These are phyloP conservation scores for Lactarius trivialis DNA, from an alignment of 768 basidiomycete species.

Conservation along the genomic window DNA sequence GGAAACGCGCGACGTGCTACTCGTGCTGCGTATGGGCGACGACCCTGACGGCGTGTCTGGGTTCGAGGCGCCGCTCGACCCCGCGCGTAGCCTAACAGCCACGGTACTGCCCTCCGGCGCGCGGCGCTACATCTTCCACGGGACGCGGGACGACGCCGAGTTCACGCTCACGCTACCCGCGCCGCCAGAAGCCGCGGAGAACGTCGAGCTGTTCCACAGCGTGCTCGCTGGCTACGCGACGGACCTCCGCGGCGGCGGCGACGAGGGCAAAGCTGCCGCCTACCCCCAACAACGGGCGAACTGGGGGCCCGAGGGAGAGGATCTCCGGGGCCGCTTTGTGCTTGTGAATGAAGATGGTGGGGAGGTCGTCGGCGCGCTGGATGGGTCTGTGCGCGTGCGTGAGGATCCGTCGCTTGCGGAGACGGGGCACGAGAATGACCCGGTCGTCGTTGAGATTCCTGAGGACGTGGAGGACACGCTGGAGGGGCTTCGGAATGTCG, in stretches of 20 bases:
- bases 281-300: neutral
- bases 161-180: slow-evolving; percentile 16
- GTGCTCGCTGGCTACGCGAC: slow-evolving; percentile 19
- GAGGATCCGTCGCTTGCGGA: slow-evolving; percentile 21
- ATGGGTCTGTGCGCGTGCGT: slow-evolving; percentile 11
- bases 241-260: slow-evolving; percentile 5
- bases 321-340: slow-evolving; percentile 23
- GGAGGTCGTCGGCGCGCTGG: slow-evolving; percentile 21
- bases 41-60: neutral
- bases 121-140: slow-evolving; percentile 20
- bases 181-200: neutral
- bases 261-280: neutral
- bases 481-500: slow-evolving; percentile 7
- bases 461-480: slow-evolving; percentile 14
- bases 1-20: slow-evolving; percentile 17
- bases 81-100: slow-evolving; percentile 11
- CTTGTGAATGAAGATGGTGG: slow-evolving; percentile 21
- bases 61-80: slow-evolving; percentile 22
- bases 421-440: slow-evolving; percentile 15
- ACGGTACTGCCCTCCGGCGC: slow-evolving; percentile 9
- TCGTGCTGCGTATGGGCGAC: slow-evolving; percentile 18
- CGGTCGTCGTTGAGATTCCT: slow-evolving; percentile 22
- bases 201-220: slow-evolving; percentile 21
- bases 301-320: slow-evolving; percentile 1
- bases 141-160: slow-evolving; percentile 17